Evolutionary conservation across 768 basidiomycete genomes (phyloP).

Genomic region (Suillus fuscotomentosus): DNA sequence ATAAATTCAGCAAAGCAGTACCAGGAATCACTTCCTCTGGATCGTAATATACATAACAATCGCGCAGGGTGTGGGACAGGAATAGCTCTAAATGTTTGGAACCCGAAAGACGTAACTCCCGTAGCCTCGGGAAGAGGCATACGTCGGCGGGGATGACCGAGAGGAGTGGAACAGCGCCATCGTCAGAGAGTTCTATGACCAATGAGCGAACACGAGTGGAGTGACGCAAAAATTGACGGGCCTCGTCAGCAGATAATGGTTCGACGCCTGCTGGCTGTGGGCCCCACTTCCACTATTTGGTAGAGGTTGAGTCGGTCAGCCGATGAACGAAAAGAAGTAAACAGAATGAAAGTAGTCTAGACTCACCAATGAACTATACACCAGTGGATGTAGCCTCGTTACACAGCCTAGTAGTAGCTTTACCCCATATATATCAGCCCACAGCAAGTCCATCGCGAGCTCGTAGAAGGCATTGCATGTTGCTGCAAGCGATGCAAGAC

Average conservation of each 20-base stretch:
- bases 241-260: neutral
- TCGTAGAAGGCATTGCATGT: neutral
- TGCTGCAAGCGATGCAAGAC: neutral
- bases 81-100: neutral
- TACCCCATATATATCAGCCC: neutral
- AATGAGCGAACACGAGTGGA: neutral
- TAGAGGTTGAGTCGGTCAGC: neutral
- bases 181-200: neutral
- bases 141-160: neutral
- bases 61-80: neutral
- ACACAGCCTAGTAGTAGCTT: neutral
- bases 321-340: neutral
- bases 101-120: neutral
- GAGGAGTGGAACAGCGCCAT: neutral
- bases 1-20: neutral
- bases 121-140: neutral
- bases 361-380: neutral
- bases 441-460: neutral
- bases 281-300: neutral
- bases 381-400: neutral
- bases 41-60: neutral
- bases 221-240: neutral
- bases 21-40: neutral
- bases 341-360: neutral
- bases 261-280: neutral